Evolutionary conservation across 2,329 filamentous ascomycete genomes (phyloP), one percentile per base, ranked within the genome.

Genomic region (Dactylellina cionopaga): DNA sequence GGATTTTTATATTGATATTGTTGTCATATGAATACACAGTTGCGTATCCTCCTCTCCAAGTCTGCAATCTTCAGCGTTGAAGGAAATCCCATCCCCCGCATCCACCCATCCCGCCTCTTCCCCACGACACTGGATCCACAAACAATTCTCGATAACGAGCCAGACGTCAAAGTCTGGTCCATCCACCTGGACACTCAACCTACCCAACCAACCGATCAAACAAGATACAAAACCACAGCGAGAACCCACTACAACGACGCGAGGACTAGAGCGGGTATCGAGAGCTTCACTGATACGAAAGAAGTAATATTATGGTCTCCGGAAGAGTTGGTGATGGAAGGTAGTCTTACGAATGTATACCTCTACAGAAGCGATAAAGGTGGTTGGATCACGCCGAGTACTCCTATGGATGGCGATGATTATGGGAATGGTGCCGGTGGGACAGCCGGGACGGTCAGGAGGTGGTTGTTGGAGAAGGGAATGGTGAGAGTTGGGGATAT

Each of bases 171-270:
- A 22, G 58, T 79, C 62, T 69, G 35, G 83, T 78, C 75, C 17
- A 77, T 89, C 15, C 80, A 81, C 19, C 77, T 89, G 7, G 88
- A 90, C 79, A 80, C 81, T 0, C 70, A 80, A 31, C 77, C 81
- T 2, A 89, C 84, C 0, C 77, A 78, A 0, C 83, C 84, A 0
- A 84, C 84, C 0, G 85, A 87, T 15, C 90, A 89, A 77, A 96
- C 93, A 0, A 88, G 89, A 70, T 91, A 90, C 82, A 98, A 98
- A 81, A 97, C 93, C 0, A 95, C 91, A 0, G 83, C 85, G 52
- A 87, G 94, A 15, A 82, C 83, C 7, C 83, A 88, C 79, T 98
- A 98, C 80, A 87, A 90, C 47, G 82, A 81, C 2, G 91, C 92
- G 0, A 86, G 92, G 7, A 78, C 81, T 24, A 84, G 91, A 13